Evolutionary conservation across 768 basidiomycete genomes (phyloP).

Genomic region (Tricholoma sp.): DNA sequence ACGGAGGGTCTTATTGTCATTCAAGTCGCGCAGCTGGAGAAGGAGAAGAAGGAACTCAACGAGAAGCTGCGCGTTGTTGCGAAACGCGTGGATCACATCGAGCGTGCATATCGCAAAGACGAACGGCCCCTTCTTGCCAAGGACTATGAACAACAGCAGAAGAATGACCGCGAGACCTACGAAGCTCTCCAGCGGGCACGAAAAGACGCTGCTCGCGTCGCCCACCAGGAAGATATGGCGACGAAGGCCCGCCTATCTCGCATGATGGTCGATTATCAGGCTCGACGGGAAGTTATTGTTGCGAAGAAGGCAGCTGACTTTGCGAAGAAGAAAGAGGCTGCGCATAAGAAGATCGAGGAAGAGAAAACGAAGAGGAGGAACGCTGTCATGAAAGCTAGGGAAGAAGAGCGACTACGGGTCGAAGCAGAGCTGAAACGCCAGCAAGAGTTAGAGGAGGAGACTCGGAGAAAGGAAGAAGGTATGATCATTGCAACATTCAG

Average conservation of each 20-base stretch:
- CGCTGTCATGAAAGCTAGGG: constrained; percentile 51
- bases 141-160: constrained; percentile 87
- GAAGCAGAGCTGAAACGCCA: constrained; percentile 35
- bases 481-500: constrained; percentile 7
- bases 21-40: constrained; percentile 93
- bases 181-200: constrained; percentile 54
- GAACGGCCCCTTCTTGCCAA: constrained; percentile 80
- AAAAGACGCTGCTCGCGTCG: constrained; percentile 45
- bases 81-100: constrained; percentile 93
- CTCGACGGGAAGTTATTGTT: constrained; percentile 48
- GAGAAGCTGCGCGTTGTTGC: constrained; percentile 77
- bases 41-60: constrained; percentile 86
- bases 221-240: constrained; percentile 63
- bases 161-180: constrained; percentile 66
- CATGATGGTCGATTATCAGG: constrained; percentile 67
- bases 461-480: constrained; percentile 48
- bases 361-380: constrained; percentile 75
- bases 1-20: constrained; percentile 83
- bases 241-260: constrained; percentile 72
- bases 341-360: constrained; percentile 68
- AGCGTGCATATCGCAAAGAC: constrained; percentile 92
- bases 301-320: constrained; percentile 63
- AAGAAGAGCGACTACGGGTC: constrained; percentile 44
- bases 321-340: constrained; percentile 48
- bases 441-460: constrained; percentile 52